These are phyloP conservation scores for Fraxinus greggii DNA, from an alignment of 305 asterid genomes.

Conservation along the genomic window DNA sequence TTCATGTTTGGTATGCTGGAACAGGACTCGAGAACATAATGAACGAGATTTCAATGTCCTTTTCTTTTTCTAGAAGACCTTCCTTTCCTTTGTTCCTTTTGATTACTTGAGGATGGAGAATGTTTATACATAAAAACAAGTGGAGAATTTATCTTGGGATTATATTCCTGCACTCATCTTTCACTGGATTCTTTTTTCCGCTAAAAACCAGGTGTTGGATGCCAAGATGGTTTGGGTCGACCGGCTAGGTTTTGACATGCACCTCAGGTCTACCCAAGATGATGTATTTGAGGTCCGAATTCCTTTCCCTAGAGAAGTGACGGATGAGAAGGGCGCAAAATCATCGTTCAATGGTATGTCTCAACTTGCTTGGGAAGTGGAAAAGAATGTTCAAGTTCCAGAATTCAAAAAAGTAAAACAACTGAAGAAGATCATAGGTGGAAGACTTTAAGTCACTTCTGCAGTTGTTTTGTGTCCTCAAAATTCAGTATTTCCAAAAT, in stretches of 20 bases:
- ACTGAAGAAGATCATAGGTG: slow-evolving; percentile 50
- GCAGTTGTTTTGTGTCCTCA: not conserved
- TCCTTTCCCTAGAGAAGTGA: slow-evolving; percentile 91
- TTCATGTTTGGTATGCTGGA: not conserved
- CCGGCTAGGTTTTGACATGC: slow-evolving; percentile 83
- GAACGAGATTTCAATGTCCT: not conserved
- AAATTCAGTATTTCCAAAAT: not conserved
- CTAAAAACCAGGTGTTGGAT: slow-evolving; percentile 55
- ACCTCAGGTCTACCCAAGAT: slow-evolving; percentile 49
- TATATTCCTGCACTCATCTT: not conserved
- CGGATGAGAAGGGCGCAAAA: slow-evolving; percentile 87
- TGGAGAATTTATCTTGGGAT: not conserved
- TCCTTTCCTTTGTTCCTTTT: not conserved
- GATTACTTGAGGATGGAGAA: not conserved
- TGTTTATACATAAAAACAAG: not conserved
- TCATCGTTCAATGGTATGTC: slow-evolving; percentile 95
- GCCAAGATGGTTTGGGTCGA: slow-evolving; percentile 95
- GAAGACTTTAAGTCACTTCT: slow-evolving; percentile 22
- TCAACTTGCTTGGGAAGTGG: slow-evolving; percentile 96
- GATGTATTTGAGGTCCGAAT: slow-evolving; percentile 77
- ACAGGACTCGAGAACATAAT: not conserved
- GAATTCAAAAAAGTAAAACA: slow-evolving; percentile 66
- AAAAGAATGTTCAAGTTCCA: slow-evolving; percentile 58
- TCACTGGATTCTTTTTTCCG: not conserved
- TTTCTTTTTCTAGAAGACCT: not conserved